These are phyloP conservation scores for Candida glucosophila DNA, from an alignment of 1,139 yeast genomes.

Conservation along the genomic window DNA sequence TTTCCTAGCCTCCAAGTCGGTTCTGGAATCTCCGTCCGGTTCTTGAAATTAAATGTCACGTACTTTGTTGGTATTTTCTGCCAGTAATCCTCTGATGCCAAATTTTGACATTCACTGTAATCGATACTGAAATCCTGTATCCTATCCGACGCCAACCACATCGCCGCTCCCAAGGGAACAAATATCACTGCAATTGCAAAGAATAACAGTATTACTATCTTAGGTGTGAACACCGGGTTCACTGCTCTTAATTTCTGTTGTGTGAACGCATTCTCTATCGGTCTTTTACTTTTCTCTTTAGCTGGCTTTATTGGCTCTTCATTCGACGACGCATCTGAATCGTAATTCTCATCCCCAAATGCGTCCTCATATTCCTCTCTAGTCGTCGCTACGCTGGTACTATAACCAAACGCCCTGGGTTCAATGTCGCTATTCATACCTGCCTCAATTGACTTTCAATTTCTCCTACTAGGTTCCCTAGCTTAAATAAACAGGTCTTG, in stretches of 20 bases:
- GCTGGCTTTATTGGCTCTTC: slow-evolving; percentile 6
- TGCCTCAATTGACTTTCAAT: too few relatives aligned
- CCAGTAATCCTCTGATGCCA: slow-evolving; percentile 49
- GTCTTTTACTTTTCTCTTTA: slow-evolving; percentile 40
- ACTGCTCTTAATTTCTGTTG: slow-evolving; percentile 41
- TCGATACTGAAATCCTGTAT: slow-evolving; percentile 78
- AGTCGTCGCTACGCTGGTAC: too few relatives aligned
- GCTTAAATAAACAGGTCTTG: too few relatives aligned
- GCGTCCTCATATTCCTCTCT: slow-evolving; percentile 42
- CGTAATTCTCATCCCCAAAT: slow-evolving; percentile 12
- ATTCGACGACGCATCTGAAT: slow-evolving; percentile 3
- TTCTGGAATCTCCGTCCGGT: slow-evolving; percentile 6
- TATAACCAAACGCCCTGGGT: too few relatives aligned
- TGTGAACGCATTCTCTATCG: slow-evolving; percentile 55
- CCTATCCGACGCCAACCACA: slow-evolving; percentile 70
- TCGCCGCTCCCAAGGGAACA: slow-evolving; percentile 86
- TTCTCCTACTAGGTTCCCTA: too few relatives aligned
- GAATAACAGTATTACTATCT: slow-evolving; percentile 77
- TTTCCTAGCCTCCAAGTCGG: slow-evolving; percentile 52
- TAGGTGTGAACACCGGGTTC: slow-evolving; percentile 83
- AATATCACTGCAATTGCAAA: slow-evolving; percentile 70
- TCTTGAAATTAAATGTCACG: slow-evolving; percentile 45
- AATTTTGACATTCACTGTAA: slow-evolving; percentile 62
- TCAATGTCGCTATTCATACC: too few relatives aligned
- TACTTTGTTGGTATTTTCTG: slow-evolving; percentile 54